phyloP scores from a whole-genome alignment of 331 rosid species.

The Dryas integrifolia region DNA sequence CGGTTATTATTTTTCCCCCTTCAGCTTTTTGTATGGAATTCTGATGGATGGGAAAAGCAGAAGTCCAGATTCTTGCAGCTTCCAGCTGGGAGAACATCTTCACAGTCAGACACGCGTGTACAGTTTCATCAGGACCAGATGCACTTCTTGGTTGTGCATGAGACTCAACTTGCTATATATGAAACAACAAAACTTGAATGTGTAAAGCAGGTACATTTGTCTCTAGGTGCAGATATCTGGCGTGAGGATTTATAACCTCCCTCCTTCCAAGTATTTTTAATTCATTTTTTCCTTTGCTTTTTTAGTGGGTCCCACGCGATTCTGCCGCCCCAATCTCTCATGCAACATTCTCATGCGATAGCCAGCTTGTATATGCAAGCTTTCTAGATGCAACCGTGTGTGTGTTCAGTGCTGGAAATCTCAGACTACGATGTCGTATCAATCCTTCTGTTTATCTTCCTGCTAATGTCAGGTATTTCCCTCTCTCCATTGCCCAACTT shows the following conservation, averaged over 20 bases:
- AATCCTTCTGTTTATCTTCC: conserved; percentile 75
- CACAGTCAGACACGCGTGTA: conserved; percentile 79
- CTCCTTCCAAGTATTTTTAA: neutral
- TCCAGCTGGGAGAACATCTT: conserved; percentile 70
- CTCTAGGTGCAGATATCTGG: neutral
- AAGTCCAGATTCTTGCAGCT: conserved; percentile 66
- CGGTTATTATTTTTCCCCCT: conserved; percentile 1
- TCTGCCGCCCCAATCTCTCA: conserved; percentile 86
- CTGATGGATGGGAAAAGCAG: conserved; percentile 94
- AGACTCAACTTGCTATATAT: conserved; percentile 80
- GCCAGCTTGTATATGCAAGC: conserved; percentile 83
- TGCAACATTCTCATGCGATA: conserved; percentile 87
- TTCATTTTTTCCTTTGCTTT: neutral
- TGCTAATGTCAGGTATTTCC: conserved; percentile 60
- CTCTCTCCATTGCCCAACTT: conserved; percentile 4
- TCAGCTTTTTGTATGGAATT: conserved; percentile 81
- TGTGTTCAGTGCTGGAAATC: conserved; percentile 70
- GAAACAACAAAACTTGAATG: conserved; percentile 74
- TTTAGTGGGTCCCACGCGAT: conserved; percentile 67
- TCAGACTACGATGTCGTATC: conserved; percentile 73
- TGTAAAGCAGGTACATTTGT: conserved; percentile 62
- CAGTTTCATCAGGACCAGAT: conserved; percentile 88
- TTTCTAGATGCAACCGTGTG: conserved; percentile 67
- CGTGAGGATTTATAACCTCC: neutral
- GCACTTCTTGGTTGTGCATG: conserved; percentile 80